Conservation (phyloP, 805 yeast species). For the Komagataella pastoris region DNA sequence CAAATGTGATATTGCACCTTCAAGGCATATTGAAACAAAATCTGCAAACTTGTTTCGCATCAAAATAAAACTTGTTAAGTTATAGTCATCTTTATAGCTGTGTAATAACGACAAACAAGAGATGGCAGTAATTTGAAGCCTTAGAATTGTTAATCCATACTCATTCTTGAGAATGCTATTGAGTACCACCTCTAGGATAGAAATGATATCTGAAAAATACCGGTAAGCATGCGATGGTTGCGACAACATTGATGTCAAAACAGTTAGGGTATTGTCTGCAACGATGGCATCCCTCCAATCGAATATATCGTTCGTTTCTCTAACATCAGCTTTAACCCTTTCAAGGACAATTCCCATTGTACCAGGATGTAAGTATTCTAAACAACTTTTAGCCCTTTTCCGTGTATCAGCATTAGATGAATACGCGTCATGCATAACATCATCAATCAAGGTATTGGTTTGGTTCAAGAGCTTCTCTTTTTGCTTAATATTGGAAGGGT, state of each 20-base stretch:
- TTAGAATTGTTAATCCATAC: neutral
- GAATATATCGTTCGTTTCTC: neutral
- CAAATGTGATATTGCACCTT: conserved; percentile 6
- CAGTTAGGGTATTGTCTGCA: neutral
- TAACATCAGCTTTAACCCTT: neutral
- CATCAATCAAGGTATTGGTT: neutral
- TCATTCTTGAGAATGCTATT: neutral
- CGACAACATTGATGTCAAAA: neutral
- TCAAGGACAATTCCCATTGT: neutral
- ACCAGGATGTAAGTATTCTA: neutral
- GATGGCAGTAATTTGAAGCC: neutral
- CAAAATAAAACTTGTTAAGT: neutral
- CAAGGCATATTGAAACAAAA: neutral
- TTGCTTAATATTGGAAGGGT: neutral
- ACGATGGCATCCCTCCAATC: neutral
- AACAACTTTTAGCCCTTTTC: neutral
- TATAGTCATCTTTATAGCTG: neutral
- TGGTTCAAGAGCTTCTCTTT: neutral
- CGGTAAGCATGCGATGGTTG: neutral
- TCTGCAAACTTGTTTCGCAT: neutral
- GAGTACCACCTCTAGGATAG: neutral
- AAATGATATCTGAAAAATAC: neutral
- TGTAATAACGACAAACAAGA: neutral
- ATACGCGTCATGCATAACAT: neutral
- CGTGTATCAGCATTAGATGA: neutral